Base-by-base conservation (phyloP, 192 early-diverging fungal species). In the Coemansia sp. region DNA sequence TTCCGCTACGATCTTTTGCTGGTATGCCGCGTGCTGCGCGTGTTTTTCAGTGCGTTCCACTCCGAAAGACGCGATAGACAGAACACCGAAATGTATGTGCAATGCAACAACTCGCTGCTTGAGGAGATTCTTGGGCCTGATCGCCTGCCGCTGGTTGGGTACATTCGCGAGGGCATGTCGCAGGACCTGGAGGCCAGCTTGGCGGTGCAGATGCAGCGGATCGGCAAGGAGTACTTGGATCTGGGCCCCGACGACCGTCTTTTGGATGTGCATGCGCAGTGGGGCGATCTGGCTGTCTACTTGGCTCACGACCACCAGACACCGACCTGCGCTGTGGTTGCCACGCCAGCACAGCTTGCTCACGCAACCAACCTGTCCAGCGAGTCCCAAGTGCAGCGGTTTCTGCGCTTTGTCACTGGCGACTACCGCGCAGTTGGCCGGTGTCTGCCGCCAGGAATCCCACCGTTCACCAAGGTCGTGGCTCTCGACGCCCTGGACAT, bases 231-330 rank as follows among this genome's bases (percentile, higher is more conserved):
- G 50, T 77, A 81, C 45, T 63, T 85, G 58, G 78, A 80, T 57
- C 69, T 85, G 61, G 70, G 70, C 17, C 64, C 74, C 12, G 72
- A 80, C 25, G 83, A 85, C 48, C 77, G 78, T 7, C 59, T 85
- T 46, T 68, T 85, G 11, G 78, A 80, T 37, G 50, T 76, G 43
- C 69, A 71, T 43, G 69, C 75, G 40, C 75, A 75, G 46, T 85
- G 83, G 83, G 83, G 83, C 39, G 78, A 80, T 39, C n/a, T 85
- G 63, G 74, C 78, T 7, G 74, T 84, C 42, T 80, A 77, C 14
- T 46, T 80, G 59, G 71, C 74, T 2, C 78, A 79, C 57, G 72
- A 75, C 54, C 71, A 64, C 20, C 68, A 71, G 17, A 72, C 76
- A 4, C 74, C 71, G 6, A 79, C 78, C 12, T 73, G 70, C 58